Evolutionary conservation across 495 filamentous ascomycete genomes (phyloP).

Genomic region (Daldinia concentrica): DNA sequence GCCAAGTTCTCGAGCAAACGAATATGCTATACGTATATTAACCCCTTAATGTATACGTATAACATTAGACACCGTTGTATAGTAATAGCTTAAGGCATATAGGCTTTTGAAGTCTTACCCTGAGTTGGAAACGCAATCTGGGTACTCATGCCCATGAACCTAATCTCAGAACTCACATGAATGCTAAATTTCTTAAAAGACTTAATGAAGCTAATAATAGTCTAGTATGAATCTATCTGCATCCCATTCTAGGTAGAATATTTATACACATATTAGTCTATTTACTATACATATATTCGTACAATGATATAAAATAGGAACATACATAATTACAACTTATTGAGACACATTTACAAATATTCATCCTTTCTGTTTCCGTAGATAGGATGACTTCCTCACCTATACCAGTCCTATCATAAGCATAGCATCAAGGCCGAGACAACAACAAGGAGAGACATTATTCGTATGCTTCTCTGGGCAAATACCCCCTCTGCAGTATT

Average conservation of each 20-base stretch:
- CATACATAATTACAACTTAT: too few relatives aligned
- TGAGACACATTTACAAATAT: too few relatives aligned
- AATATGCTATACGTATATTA: too few relatives aligned
- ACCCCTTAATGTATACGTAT: too few relatives aligned
- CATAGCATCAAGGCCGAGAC: conserved; percentile 2
- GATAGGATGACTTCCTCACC: neutral
- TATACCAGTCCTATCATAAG: neutral
- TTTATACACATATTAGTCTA: neutral
- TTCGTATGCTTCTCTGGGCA: neutral
- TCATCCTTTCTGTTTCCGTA: neutral
- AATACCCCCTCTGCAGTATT: conserved; percentile 9
- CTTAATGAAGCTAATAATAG: neutral
- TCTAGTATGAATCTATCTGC: neutral
- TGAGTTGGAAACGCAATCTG: neutral
- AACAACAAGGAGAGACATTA: neutral
- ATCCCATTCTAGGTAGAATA: neutral
- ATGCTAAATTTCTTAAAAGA: neutral
- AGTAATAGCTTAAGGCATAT: neutral
- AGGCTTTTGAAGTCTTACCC: neutral
- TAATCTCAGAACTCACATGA: neutral
- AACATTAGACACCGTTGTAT: neutral
- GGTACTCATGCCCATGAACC: neutral
- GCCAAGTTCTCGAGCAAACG: too few relatives aligned
- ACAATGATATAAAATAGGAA: neutral
- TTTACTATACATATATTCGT: neutral